Conservation (phyloP, 495 filamentous ascomycete species). For the Hyaloscypha variabilis region DNA sequence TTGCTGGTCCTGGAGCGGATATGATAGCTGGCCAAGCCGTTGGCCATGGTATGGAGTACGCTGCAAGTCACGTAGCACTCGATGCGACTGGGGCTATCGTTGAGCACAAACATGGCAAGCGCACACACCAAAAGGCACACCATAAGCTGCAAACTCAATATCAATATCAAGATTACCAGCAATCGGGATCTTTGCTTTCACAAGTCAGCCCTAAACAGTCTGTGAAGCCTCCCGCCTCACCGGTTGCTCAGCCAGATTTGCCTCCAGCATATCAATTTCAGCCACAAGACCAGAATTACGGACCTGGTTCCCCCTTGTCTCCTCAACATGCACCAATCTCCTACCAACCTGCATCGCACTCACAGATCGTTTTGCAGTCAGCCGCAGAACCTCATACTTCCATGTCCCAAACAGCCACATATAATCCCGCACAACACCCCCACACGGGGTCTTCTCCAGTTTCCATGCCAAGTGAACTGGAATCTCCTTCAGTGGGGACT, state of each 20-base stretch:
- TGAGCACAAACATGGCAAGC: constrained; percentile 31
- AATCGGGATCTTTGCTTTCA: constrained; percentile 1
- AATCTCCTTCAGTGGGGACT: background rate
- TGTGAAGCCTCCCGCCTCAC: background rate
- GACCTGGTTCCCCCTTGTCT: constrained; percentile 3
- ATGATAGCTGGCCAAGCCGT: constrained; percentile 27
- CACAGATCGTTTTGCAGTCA: background rate
- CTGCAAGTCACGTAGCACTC: constrained; percentile 30
- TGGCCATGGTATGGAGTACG: constrained; percentile 34
- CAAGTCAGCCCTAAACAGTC: background rate
- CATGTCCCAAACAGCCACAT: background rate
- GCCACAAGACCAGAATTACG: constrained; percentile 9
- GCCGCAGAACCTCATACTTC: background rate
- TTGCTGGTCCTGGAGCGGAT: constrained; percentile 32
- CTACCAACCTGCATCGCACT: background rate
- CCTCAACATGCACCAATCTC: background rate
- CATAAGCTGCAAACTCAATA: constrained; percentile 23
- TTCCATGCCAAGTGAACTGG: background rate
- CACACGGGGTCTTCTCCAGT: background rate
- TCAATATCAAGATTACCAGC: constrained; percentile 19
- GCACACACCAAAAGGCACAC: constrained; percentile 31
- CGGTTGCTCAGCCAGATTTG: background rate
- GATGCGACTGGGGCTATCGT: constrained; percentile 32
- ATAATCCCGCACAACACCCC: background rate
- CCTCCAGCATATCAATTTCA: constrained; percentile 1